Base-by-base conservation (phyloP, 2,329 filamentous ascomycete genomes). In the Fonsecaea pedrosoi region DNA sequence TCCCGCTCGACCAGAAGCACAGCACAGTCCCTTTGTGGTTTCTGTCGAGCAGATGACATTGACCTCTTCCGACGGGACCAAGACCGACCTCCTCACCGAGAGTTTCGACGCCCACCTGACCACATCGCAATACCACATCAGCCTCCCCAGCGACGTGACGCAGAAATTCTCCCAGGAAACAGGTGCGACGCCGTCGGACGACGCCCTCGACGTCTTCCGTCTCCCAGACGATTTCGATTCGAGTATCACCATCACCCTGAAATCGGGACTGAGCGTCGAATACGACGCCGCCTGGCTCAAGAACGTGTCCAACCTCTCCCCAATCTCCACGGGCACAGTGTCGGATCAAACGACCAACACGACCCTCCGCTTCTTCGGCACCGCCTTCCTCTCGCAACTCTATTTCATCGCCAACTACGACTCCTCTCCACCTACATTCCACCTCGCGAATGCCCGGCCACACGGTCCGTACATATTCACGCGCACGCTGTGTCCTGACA, bases 321-420 rank as follows among this genome's bases (percentile, higher is more conserved):
- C 73, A 12, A 67, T 75, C 37, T 71, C 71, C 12, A 60, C 72
- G 4, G 53, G 61, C 13, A 30, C 66, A 30, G 54, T 67, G 12
- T 69, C 73, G 18, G 74, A 75, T 45, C 68, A 73, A 25, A 71
- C 73, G 5, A 63, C 68, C 0, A 76, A 77, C 9, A 42, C 32
- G 12, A 50, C 54, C 21, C 21, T 63, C 13, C 60, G 57, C 18
- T 78, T 77, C 56, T 77, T 82, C 60, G 77, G 77, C 25, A 70
- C 77, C 48, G 78, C 80, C 5, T 82, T 79, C 69, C 77, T 82
- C 40, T 75, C 73, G 13, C 78, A 81, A 65, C 74, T 81, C 63
- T 82, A 82, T 70, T 75, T 82, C 37, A 81, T 81, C 74, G 76
- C 78, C 53, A 79, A 81, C 70, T 82, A 77, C 70, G 79, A 81